These are phyloP conservation scores for Talaromyces funiculosus DNA, from an alignment of 2,329 filamentous ascomycete species.

Conservation along the genomic window DNA sequence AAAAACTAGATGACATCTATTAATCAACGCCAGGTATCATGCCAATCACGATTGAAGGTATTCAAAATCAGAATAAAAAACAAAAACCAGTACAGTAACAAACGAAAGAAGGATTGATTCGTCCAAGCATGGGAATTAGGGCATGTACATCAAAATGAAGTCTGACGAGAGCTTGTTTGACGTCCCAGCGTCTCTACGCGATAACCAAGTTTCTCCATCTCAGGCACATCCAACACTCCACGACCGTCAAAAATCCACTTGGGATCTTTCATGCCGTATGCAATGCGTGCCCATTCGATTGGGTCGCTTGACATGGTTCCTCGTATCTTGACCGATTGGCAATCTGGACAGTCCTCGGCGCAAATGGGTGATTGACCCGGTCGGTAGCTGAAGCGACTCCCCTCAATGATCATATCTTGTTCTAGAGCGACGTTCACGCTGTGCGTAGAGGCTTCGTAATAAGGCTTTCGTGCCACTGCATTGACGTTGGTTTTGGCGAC, in stretches of 20 bases:
- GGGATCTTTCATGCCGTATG: conserved; percentile 41
- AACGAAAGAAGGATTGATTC: not conserved
- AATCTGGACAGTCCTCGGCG: conserved; percentile 23
- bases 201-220: conserved; percentile 34
- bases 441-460: not conserved
- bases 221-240: conserved; percentile 28
- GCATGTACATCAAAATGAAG: conserved; percentile 11
- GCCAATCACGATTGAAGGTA: conserved; percentile 1
- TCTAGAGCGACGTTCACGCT: not conserved
- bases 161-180: conserved; percentile 10
- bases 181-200: conserved; percentile 25
- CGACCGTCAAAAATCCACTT: conserved; percentile 49
- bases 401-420: conserved; percentile 10
- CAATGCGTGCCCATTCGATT: conserved; percentile 44
- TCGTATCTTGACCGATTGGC: conserved; percentile 17
- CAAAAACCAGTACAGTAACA: not conserved
- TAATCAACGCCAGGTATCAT: conserved; percentile 15
- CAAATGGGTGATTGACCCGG: conserved; percentile 23
- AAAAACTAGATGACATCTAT: not conserved
- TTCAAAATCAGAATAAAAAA: not conserved
- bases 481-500: not conserved
- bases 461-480: not conserved
- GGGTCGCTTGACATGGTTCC: conserved; percentile 21
- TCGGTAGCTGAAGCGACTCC: conserved; percentile 17
- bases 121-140: conserved; percentile 6